Percentiles rank a stretch among this genome's conserved stretches.
These are phyloP conservation scores for Coniochaeta prunicola DNA, from an alignment of 2,329 filamentous ascomycete species.

Conservation along the genomic window DNA sequence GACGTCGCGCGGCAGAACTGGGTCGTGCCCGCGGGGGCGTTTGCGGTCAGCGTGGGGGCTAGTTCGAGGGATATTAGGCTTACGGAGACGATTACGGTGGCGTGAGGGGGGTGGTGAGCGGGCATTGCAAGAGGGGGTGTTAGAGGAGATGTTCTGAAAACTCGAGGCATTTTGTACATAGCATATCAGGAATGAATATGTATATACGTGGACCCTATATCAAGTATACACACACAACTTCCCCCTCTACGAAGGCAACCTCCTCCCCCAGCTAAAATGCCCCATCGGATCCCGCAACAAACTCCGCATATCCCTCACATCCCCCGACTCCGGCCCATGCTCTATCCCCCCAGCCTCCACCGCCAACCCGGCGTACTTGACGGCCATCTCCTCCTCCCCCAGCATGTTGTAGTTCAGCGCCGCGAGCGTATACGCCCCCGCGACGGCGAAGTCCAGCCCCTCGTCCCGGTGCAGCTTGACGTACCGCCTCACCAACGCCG, in stretches of 20 bases:
- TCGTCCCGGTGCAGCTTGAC: conserved; percentile 22
- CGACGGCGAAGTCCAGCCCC: conserved; percentile 19
- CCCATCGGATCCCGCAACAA: neutral
- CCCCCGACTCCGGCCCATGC: conserved; percentile 16
- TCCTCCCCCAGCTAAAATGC: neutral
- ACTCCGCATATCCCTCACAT: conserved; percentile 8
- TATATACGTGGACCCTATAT: neutral
- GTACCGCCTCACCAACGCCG: conserved; percentile 16
- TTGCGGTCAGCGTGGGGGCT: conserved; percentile 34
- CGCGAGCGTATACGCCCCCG: conserved; percentile 23
- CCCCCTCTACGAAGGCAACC: neutral
- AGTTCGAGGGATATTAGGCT: conserved; percentile 38
- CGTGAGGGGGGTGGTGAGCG: neutral
- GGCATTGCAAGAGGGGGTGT: no score
- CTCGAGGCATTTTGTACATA: no score
- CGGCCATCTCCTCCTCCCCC: conserved; percentile 19
- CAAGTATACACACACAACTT: neutral
- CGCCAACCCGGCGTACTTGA: conserved; percentile 20
- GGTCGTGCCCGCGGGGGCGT: conserved; percentile 40
- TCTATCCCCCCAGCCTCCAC: conserved; percentile 20
- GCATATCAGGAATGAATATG: neutral
- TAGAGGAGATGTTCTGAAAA: no score
- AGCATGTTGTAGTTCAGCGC: conserved; percentile 27
- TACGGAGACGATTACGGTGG: conserved; percentile 21
- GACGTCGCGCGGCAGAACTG: conserved; percentile 53